Evolutionary conservation across 805 yeast species (phyloP), one percentile per base, ranked within the genome.

Genomic region (Kazachstania viticola): DNA sequence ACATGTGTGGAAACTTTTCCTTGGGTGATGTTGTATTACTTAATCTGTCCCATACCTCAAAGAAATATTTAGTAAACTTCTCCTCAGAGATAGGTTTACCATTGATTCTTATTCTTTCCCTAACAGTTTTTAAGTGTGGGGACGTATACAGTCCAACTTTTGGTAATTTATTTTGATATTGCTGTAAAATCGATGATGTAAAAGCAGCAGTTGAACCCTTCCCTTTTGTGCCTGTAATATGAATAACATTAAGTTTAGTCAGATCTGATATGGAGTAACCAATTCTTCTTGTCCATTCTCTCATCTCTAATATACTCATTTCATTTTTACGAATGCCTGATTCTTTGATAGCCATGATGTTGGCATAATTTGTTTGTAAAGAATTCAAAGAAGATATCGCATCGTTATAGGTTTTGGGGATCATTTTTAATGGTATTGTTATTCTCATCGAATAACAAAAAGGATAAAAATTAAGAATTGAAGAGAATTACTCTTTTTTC

Each of bases 191-290:
- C 3, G 91, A 74, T 46, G 82, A 81, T 3, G 85, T 73, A 51
- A 91, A 91, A 0, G 98, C 95, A 57, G 96, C 88, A 0, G 97
- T 88, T 1, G 96, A 85, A 1, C 99, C 99, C 60, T 91, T 91
- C 11, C 99, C 99, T 54, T 91, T 91, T 1, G 99, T 91, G 14
- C 99, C 99, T 0, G 99, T 87, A 23, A 93, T 79, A 50, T 91
- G 99, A 26, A 91, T 69, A 3, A 85, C 67, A 45, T 87, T 87
- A 45, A 91, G 55, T 38, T 58, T 66, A 58, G 87, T 73, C 50
- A 83, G 74, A 40, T 81, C 94, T 3, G 60, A 44, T 2, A 81
- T 74, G 21, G 57, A 45, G 45, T 79, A 78, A 0, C 88, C 93
- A 9, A 75, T 65, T 38, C 88, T 61, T 33, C 80, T 61, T 4